phyloP scores from a whole-genome alignment of 805 yeast species.

The Saturnispora bothae region DNA sequence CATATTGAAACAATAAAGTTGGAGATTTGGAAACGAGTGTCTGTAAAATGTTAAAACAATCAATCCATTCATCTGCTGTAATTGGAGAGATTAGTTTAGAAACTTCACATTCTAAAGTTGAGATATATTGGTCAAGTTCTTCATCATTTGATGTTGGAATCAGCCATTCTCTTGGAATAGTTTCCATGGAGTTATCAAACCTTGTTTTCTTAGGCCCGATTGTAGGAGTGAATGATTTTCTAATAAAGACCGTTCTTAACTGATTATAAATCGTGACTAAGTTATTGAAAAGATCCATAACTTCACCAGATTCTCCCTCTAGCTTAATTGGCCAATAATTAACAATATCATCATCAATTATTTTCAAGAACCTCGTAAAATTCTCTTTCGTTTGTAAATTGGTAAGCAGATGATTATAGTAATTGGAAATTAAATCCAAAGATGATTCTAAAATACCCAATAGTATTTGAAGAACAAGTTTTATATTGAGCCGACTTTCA shows the following conservation, averaged over 20 bases:
- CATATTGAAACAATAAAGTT: conserved; percentile 48
- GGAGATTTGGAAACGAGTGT: conserved; percentile 48
- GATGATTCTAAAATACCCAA: conserved; percentile 72
- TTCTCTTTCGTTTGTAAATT: conserved; percentile 49
- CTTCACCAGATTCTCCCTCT: conserved; percentile 17
- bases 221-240: conserved; percentile 58
- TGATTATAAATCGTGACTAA: conserved; percentile 43
- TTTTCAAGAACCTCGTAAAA: conserved; percentile 53
- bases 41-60: conserved; percentile 64
- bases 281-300: conserved; percentile 17
- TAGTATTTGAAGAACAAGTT: conserved; percentile 65
- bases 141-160: conserved; percentile 12
- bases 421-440: conserved; percentile 57
- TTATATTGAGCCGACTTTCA: conserved; percentile 41
- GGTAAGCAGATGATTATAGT: conserved; percentile 65
- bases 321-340: conserved; percentile 37
- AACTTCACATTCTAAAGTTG: conserved; percentile 52
- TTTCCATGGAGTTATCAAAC: conserved; percentile 31
- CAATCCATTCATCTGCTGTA: conserved; percentile 67
- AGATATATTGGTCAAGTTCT: conserved; percentile 51
- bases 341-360: conserved; percentile 55
- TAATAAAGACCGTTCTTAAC: conserved; percentile 59
- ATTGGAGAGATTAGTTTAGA: conserved; percentile 46
- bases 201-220: conserved; percentile 30
- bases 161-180: conserved; percentile 27